Percentiles rank a stretch among this genome's conserved stretches.
Evolutionary conservation across 352 stramenopile genomes (phyloP).

Genomic region (Globisporangium rhizosaccharum): DNA sequence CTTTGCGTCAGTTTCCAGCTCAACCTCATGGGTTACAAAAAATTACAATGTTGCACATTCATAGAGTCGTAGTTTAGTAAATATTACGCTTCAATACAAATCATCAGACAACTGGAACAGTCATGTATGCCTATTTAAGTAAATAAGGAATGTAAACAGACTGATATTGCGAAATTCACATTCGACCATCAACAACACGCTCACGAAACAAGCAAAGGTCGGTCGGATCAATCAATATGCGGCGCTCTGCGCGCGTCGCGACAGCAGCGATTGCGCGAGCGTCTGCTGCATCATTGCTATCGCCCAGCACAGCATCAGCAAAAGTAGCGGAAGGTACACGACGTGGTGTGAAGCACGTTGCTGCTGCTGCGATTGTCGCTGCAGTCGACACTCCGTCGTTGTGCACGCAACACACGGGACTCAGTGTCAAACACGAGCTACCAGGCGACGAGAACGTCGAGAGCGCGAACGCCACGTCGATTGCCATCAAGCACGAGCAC

Average conservation of each 20-base stretch:
- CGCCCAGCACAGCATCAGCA: too few relatives aligned
- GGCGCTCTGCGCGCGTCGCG: not conserved
- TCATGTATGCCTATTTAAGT: too few relatives aligned
- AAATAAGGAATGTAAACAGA: too few relatives aligned
- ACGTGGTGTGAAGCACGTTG: slow-evolving; percentile 3
- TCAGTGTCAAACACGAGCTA: not conserved
- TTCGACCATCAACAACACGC: not conserved
- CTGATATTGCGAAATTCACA: not conserved
- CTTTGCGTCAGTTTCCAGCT: too few relatives aligned
- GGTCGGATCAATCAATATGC: not conserved
- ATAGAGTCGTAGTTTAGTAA: too few relatives aligned
- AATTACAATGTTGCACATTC: too few relatives aligned
- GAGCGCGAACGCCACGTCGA: too few relatives aligned
- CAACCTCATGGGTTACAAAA: too few relatives aligned
- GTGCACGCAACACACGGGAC: slow-evolving; percentile 9
- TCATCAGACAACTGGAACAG: too few relatives aligned
- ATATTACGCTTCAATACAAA: too few relatives aligned
- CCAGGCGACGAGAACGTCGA: too few relatives aligned
- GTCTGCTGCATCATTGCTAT: not conserved
- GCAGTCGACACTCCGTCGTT: not conserved
- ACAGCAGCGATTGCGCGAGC: not conserved
- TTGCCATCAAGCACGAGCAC: slow-evolving; percentile 1
- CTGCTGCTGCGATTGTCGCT: not conserved
- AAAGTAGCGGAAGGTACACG: too few relatives aligned
- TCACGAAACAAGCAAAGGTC: not conserved